Conservation (phyloP, 495 filamentous ascomycete species). For the Antarctomyces pellizariae region DNA sequence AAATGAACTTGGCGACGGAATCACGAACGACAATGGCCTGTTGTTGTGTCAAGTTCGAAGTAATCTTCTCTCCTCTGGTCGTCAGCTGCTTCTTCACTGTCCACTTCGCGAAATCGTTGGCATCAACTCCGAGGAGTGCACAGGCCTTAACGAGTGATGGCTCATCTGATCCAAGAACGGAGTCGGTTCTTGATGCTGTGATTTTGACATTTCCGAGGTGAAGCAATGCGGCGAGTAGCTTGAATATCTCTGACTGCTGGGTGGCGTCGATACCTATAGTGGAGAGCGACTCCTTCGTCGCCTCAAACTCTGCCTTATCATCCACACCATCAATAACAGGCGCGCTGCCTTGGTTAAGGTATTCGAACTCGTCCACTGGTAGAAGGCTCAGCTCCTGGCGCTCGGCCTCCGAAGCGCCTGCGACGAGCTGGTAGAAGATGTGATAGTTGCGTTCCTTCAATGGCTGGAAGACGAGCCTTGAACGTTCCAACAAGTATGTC, state of each 20-base stretch:
- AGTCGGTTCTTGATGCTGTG: conserved; percentile 68
- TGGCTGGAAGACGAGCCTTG: conserved; percentile 93
- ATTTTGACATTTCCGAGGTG: conserved; percentile 96
- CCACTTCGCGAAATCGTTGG: conserved; percentile 85
- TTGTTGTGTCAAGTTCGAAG: conserved; percentile 82
- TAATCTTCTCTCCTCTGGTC: conserved; percentile 92
- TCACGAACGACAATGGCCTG: conserved; percentile 90
- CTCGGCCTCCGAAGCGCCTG: conserved; percentile 74
- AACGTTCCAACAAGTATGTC: conserved; percentile 88
- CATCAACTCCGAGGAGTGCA: conserved; percentile 69
- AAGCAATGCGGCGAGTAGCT: conserved; percentile 71
- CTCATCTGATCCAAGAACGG: conserved; percentile 56
- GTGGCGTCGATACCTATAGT: conserved; percentile 64
- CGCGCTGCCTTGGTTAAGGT: conserved; percentile 84
- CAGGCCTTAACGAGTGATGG: conserved; percentile 63
- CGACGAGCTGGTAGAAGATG: conserved; percentile 95
- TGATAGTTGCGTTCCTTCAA: conserved; percentile 97
- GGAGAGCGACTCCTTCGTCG: conserved; percentile 60
- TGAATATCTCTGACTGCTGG: conserved; percentile 70
- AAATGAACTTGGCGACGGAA: conserved; percentile 96
- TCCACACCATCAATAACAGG: conserved; percentile 88
- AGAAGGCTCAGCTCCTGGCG: conserved; percentile 51
- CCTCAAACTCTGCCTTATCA: conserved; percentile 78
- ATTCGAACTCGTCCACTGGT: conserved; percentile 77
- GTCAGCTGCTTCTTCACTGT: conserved; percentile 97